phyloP scores from a whole-genome alignment of 257 asterid species.

The Coffea canephora region DNA sequence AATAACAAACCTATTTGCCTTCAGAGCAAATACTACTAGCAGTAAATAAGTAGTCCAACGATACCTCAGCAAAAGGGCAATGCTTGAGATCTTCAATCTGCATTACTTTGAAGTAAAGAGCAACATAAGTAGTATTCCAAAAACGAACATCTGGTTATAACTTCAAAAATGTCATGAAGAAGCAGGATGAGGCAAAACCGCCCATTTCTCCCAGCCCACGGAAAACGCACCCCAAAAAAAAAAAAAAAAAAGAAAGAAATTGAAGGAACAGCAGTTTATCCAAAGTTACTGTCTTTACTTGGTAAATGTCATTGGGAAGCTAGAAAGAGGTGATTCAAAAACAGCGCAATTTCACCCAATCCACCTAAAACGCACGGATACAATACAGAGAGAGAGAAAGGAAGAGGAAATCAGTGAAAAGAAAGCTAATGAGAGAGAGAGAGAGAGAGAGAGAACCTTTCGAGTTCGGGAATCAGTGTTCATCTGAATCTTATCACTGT shows the following conservation, averaged over 20 bases:
- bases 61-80: constrained; percentile 83
- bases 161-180: background rate
- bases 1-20: background rate
- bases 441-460: constrained; percentile 47
- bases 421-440: no score
- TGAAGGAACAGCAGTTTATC: background rate
- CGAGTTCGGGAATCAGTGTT: constrained; percentile 80
- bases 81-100: constrained; percentile 86
- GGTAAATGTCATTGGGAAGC: background rate
- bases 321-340: background rate
- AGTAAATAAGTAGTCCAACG: background rate
- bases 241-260: no score
- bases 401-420: background rate
- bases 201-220: background rate
- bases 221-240: background rate
- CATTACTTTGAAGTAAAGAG: constrained; percentile 5
- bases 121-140: constrained; percentile 4
- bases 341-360: background rate
- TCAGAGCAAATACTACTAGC: background rate
- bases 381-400: background rate
- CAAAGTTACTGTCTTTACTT: background rate
- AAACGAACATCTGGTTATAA: background rate
- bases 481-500: constrained; percentile 65
- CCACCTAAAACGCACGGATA: background rate
- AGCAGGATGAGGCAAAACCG: background rate